Conservation (phyloP, 1,284 basidiomycete species). For the Malassezia yamatoensis region DNA sequence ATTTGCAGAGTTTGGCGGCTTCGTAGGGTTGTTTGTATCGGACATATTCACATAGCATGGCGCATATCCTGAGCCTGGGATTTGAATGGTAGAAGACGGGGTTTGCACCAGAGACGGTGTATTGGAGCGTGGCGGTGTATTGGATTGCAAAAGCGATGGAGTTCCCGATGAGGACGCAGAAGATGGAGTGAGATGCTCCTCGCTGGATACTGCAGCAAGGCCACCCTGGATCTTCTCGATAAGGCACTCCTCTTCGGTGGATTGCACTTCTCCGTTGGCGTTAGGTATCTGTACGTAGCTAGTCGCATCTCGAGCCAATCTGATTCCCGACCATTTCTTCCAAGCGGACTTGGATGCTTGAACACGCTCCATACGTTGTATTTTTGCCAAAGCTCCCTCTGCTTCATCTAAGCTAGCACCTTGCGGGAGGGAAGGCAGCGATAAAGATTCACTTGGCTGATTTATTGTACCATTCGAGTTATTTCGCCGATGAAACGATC, state of each 20-base stretch:
- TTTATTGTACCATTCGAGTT: background rate
- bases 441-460: background rate
- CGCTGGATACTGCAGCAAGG: too few species aligned
- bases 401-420: background rate
- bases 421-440: background rate
- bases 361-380: background rate
- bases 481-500: background rate
- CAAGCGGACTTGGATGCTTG: background rate
- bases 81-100: background rate
- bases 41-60: too few species aligned
- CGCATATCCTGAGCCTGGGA: background rate
- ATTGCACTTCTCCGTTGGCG: background rate
- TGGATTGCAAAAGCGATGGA: background rate
- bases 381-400: background rate
- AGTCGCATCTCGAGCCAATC: background rate
- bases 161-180: background rate
- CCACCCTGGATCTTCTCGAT: too few species aligned
- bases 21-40: too few species aligned
- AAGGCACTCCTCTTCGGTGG: background rate
- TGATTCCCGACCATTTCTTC: conserved; percentile 1
- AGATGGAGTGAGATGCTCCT: too few species aligned
- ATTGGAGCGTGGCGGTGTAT: background rate
- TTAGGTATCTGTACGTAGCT: background rate
- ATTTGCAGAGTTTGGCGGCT: background rate
- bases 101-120: background rate